Percentiles rank a stretch among this genome's conserved stretches.
phyloP scores from a whole-genome alignment of 2,329 filamentous ascomycete genomes.

The Verticillium isaacii region DNA sequence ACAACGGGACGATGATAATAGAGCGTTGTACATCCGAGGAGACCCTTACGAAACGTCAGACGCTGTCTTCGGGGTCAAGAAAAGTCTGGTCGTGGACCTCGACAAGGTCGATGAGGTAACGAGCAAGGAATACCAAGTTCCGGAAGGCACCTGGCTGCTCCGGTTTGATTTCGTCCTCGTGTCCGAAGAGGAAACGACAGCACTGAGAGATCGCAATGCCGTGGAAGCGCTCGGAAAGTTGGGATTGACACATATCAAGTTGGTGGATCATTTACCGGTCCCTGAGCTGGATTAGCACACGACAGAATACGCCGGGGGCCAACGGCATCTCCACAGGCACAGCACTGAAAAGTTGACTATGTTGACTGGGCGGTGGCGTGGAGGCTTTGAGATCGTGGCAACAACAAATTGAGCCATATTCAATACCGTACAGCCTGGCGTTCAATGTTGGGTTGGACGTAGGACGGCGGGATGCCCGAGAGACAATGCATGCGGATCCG shows the following conservation, averaged over 20 bases:
- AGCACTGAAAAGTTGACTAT: background rate
- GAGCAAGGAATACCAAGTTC: slow-evolving; percentile 57
- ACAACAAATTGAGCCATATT: slow-evolving; percentile 15
- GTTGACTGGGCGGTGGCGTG: too few species aligned
- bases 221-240: slow-evolving; percentile 61
- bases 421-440: background rate
- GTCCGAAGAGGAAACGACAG: slow-evolving; percentile 61
- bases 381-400: background rate
- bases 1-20: slow-evolving; percentile 22
- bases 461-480: background rate
- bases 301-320: too few species aligned
- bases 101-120: slow-evolving; percentile 45
- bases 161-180: slow-evolving; percentile 76
- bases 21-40: slow-evolving; percentile 70
- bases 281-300: slow-evolving; percentile 50
- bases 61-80: slow-evolving; percentile 83
- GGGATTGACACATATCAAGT: slow-evolving; percentile 60
- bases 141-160: slow-evolving; percentile 58
- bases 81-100: slow-evolving; percentile 67
- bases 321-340: background rate
- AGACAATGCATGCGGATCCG: background rate
- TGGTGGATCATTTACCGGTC: slow-evolving; percentile 72
- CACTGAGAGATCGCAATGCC: slow-evolving; percentile 60
- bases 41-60: slow-evolving; percentile 81
- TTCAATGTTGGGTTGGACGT: background rate